Evolutionary conservation across 208 protist species (phyloP).

Genomic region (Strigomonas culicis): DNA sequence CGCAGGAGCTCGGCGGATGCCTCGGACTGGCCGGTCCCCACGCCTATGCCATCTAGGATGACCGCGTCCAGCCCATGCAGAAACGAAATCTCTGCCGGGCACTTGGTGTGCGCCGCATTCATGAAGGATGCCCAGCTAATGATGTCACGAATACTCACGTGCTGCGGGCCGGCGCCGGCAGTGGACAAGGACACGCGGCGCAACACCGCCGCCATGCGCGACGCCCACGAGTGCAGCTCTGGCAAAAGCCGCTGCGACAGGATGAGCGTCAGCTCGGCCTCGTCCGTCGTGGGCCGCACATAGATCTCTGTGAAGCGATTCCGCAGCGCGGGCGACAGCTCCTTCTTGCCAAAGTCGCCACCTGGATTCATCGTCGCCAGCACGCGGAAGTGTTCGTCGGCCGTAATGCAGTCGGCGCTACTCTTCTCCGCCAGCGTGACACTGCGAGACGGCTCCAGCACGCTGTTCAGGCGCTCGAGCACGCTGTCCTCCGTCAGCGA

Average conservation of each 20-base stretch:
- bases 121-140: slow-evolving; percentile 96
- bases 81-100: slow-evolving; percentile 75
- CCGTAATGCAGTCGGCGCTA: slow-evolving; percentile 76
- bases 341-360: slow-evolving; percentile 99
- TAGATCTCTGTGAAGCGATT: slow-evolving; percentile 99
- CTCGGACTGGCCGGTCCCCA: slow-evolving; percentile 78
- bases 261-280: slow-evolving; percentile 93
- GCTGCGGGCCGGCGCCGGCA: slow-evolving; percentile 42
- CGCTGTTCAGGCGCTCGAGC: slow-evolving; percentile 99
- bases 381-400: slow-evolving; percentile 93
- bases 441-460: slow-evolving; percentile 97
- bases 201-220: slow-evolving; percentile 73
- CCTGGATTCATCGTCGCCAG: slow-evolving; percentile 99
- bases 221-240: slow-evolving; percentile 48
- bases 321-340: slow-evolving; percentile 99
- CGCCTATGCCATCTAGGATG: slow-evolving; percentile 95
- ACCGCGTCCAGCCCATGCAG: slow-evolving; percentile 96
- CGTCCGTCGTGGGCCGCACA: slow-evolving; percentile 91
- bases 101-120: slow-evolving; percentile 73
- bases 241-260: slow-evolving; percentile 73
- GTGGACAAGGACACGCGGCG: slow-evolving; percentile 47
- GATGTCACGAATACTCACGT: slow-evolving; percentile 95
- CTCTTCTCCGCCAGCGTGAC: slow-evolving; percentile 98
- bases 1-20: slow-evolving; percentile 21
- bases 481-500: slow-evolving; percentile 99